Conservation (phyloP, 345 rosid species). For the Populus nigra region DNA sequence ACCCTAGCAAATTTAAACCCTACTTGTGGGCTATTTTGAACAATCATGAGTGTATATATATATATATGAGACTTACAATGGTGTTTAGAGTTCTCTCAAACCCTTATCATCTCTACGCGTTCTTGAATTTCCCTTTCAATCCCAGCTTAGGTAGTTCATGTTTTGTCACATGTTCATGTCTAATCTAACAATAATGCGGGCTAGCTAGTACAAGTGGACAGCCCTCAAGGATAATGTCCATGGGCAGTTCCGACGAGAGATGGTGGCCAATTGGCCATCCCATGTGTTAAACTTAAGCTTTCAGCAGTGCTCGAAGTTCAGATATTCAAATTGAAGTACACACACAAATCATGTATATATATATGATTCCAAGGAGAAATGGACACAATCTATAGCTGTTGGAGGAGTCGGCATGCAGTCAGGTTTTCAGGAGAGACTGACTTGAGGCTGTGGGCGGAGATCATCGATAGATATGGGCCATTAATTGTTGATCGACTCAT, state of each 20-base stretch:
- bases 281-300: conserved; percentile 21
- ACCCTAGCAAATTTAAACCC: too few relatives aligned
- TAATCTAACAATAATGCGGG: background rate
- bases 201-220: background rate
- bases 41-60: too few relatives aligned
- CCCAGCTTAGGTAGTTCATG: background rate
- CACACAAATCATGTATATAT: conserved; percentile 7
- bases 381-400: background rate
- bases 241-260: conserved; percentile 37
- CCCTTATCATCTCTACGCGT: too few relatives aligned
- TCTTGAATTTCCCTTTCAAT: too few relatives aligned
- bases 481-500: conserved; percentile 5
- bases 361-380: conserved; percentile 15
- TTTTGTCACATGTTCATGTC: conserved; percentile 19
- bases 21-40: too few relatives aligned
- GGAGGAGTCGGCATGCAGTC: background rate
- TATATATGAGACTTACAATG: too few relatives aligned
- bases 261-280: conserved; percentile 30
- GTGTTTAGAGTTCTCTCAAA: too few relatives aligned
- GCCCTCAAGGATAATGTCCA: background rate
- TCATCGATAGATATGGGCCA: background rate
- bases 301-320: conserved; percentile 8
- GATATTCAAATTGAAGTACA: background rate
- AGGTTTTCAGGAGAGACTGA: conserved; percentile 3
- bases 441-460: background rate